These are phyloP conservation scores for Penicillium aurantiogriseum DNA, from an alignment of 2,329 filamentous ascomycete species.

Conservation along the genomic window DNA sequence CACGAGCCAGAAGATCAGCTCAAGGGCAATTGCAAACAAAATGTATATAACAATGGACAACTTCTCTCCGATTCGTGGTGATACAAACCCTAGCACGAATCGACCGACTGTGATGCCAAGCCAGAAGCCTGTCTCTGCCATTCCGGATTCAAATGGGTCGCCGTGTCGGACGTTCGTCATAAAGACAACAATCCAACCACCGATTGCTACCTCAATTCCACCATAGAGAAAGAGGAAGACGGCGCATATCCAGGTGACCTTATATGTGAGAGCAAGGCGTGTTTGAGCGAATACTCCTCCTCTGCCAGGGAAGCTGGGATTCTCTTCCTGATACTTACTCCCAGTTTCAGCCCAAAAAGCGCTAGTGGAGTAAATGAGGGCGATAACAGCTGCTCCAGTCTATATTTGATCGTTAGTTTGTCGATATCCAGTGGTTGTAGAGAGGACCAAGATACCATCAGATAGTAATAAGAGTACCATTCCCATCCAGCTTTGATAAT, in stretches of 20 bases:
- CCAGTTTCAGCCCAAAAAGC: slow-evolving; percentile 24
- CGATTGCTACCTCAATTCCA: slow-evolving; percentile 20
- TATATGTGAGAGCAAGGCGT: slow-evolving; percentile 47
- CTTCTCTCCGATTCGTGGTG: slow-evolving; percentile 49
- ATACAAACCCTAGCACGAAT: slow-evolving; percentile 52
- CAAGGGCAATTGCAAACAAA: slow-evolving; percentile 57
- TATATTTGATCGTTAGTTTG: slow-evolving; percentile 3
- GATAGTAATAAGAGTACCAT: slow-evolving; percentile 20
- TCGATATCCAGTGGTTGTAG: background rate
- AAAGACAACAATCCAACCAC: slow-evolving; percentile 73
- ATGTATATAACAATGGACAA: slow-evolving; percentile 62
- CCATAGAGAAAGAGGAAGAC: slow-evolving; percentile 59
- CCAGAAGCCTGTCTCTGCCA: slow-evolving; percentile 76
- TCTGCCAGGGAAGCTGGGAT: slow-evolving; percentile 8
- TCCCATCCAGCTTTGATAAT: slow-evolving; percentile 54
- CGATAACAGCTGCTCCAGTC: slow-evolving; percentile 18
- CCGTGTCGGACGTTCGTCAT: slow-evolving; percentile 69
- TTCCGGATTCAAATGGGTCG: slow-evolving; percentile 63
- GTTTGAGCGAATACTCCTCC: slow-evolving; percentile 18
- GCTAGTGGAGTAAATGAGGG: slow-evolving; percentile 13
- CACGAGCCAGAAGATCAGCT: slow-evolving; percentile 77
- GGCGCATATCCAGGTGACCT: slow-evolving; percentile 69
- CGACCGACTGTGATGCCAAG: slow-evolving; percentile 72
- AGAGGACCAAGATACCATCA: slow-evolving; percentile 11
- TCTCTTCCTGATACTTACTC: slow-evolving; percentile 23